phyloP scores from a whole-genome alignment of 441 rosid genomes.

The California macrophylla region DNA sequence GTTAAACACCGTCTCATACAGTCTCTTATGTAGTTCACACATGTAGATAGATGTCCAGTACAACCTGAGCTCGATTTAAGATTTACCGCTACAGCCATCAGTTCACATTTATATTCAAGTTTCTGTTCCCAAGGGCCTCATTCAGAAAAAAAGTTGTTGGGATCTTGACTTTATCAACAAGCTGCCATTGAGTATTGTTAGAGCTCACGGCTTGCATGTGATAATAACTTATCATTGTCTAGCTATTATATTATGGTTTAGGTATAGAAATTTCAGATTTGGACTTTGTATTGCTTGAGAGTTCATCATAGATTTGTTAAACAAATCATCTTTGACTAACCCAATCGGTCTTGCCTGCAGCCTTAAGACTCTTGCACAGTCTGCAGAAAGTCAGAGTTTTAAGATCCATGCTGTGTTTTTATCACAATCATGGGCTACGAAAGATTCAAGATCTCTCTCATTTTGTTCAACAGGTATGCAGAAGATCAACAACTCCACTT shows the following conservation, averaged over 20 bases:
- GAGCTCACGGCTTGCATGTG: not conserved
- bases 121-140: not conserved
- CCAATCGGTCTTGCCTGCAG: not conserved
- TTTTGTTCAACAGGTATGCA: conserved; percentile 8
- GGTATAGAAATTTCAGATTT: not conserved
- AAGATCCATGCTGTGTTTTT: not conserved
- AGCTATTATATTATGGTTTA: not conserved
- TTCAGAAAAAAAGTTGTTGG: not conserved
- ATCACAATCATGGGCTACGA: too few species aligned
- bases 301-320: not conserved
- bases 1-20: too few species aligned
- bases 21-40: too few species aligned
- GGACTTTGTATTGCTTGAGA: not conserved
- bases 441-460: conserved; percentile 1
- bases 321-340: not conserved
- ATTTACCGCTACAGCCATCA: not conserved
- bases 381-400: not conserved
- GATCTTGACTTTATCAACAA: not conserved
- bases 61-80: too few species aligned
- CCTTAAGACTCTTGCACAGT: not conserved
- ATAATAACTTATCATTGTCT: not conserved
- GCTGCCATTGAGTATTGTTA: not conserved
- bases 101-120: not conserved
- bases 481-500: not conserved
- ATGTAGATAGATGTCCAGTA: too few species aligned